Percentiles rank a stretch among this genome's conserved stretches.
phyloP scores from a whole-genome alignment of 352 stramenopile genomes.

The Phytopythium kandeliae region DNA sequence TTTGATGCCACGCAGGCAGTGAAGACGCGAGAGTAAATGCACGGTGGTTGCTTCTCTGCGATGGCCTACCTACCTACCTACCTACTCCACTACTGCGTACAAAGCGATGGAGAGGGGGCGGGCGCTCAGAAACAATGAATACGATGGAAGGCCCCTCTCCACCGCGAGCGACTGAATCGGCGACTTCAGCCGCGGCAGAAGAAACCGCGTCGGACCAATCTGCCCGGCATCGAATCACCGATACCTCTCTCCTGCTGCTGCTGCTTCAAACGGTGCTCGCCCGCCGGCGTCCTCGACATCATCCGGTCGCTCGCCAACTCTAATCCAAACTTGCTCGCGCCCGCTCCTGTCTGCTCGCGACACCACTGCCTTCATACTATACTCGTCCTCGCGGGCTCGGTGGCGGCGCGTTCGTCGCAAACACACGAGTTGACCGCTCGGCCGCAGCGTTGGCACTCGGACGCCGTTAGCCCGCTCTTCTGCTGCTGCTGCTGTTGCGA shows the following conservation, averaged over 20 bases:
- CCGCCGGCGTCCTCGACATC: background rate
- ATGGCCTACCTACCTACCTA: background rate
- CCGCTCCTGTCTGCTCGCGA: background rate
- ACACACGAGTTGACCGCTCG: slow-evolving; percentile 5
- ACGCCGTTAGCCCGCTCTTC: background rate
- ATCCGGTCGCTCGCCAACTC: background rate
- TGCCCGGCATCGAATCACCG: too few species aligned
- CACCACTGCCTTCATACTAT: slow-evolving; percentile 39
- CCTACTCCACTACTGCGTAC: slow-evolving; percentile 2
- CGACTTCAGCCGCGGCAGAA: too few species aligned
- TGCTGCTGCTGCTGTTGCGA: slow-evolving; percentile 9
- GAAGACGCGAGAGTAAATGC: background rate
- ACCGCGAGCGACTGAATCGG: background rate
- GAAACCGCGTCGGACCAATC: too few species aligned
- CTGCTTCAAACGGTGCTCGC: background rate
- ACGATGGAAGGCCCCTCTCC: background rate
- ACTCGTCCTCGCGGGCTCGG: slow-evolving; percentile 24
- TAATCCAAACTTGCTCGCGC: background rate
- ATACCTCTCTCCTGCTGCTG: too few species aligned
- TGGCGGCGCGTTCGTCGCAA: slow-evolving; percentile 14
- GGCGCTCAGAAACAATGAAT: background rate
- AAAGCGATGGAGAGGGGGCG: background rate
- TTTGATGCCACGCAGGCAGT: too few species aligned
- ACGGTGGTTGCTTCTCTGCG: background rate
- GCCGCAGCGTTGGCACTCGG: slow-evolving; percentile 12